Percentiles rank a stretch among this genome's conserved stretches.
phyloP scores from a whole-genome alignment of 495 filamentous ascomycete genomes.

The Filosporella fistucella region DNA sequence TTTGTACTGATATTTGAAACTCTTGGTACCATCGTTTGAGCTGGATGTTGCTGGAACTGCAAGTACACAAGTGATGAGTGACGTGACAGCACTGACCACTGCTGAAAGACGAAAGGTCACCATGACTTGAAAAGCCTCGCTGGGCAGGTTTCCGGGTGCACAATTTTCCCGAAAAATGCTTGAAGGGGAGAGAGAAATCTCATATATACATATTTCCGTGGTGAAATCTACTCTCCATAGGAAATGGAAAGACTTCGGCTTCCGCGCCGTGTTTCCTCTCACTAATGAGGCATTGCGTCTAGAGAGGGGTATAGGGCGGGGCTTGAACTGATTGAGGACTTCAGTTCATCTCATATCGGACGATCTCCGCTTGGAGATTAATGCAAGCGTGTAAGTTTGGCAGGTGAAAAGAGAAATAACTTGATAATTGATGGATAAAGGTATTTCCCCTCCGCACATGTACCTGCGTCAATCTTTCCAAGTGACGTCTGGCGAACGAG shows the following conservation, averaged over 20 bases:
- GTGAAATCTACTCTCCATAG: neutral
- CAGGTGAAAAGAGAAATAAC: neutral
- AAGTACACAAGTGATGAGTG: neutral
- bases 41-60: neutral
- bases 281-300: neutral
- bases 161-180: neutral
- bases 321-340: neutral
- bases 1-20: neutral
- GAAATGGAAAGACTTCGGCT: neutral
- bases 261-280: neutral
- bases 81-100: neutral
- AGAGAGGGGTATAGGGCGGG: neutral
- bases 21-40: neutral
- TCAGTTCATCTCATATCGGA: neutral
- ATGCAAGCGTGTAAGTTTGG: neutral
- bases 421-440: neutral
- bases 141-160: neutral
- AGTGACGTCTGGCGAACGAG: too few relatives aligned
- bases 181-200: neutral
- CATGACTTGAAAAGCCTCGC: neutral
- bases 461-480: too few relatives aligned
- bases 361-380: neutral
- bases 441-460: slow-evolving; percentile 1
- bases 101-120: neutral
- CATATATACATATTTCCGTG: neutral